Percentiles rank a stretch among this genome's conserved stretches.
phyloP scores from a whole-genome alignment of 345 rosid genomes.

The Corymbia maculata region DNA sequence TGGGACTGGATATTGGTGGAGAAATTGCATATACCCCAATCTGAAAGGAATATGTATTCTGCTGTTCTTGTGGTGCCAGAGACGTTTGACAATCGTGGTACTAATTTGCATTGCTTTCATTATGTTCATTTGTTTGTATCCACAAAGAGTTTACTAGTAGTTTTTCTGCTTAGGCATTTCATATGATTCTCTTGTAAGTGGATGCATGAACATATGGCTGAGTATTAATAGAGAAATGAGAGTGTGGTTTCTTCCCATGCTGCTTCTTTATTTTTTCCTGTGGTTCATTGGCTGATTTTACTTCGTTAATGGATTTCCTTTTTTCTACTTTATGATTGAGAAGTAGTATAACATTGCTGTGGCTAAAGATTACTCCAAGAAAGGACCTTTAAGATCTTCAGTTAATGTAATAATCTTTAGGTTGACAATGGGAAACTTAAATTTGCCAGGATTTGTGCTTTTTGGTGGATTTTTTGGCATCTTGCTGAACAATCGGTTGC shows the following conservation, averaged over 20 bases:
- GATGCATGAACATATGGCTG: not conserved
- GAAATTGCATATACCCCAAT: conserved; percentile 52
- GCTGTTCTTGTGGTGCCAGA: conserved; percentile 80
- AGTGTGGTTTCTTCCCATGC: not conserved
- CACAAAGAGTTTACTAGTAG: not conserved
- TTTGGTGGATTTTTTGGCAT: not conserved
- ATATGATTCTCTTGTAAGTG: not conserved
- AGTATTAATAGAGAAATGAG: not conserved
- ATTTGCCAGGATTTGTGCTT: not conserved
- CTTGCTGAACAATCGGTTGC: not conserved
- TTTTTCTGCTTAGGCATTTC: not conserved
- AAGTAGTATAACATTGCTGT: not conserved
- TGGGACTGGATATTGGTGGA: conserved; percentile 87
- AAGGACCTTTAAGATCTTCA: not conserved
- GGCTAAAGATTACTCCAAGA: not conserved
- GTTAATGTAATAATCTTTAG: not conserved
- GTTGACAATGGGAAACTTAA: not conserved
- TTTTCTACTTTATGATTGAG: not conserved
- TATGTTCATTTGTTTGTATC: not conserved
- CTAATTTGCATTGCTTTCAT: not conserved
- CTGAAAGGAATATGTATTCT: conserved; percentile 62
- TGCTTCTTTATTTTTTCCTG: not conserved
- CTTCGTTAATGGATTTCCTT: not conserved
- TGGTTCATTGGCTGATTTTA: not conserved
- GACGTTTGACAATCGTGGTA: conserved; percentile 87